Conservation (phyloP, 495 filamentous ascomycete genomes). For the Penicillium crystallinum region DNA sequence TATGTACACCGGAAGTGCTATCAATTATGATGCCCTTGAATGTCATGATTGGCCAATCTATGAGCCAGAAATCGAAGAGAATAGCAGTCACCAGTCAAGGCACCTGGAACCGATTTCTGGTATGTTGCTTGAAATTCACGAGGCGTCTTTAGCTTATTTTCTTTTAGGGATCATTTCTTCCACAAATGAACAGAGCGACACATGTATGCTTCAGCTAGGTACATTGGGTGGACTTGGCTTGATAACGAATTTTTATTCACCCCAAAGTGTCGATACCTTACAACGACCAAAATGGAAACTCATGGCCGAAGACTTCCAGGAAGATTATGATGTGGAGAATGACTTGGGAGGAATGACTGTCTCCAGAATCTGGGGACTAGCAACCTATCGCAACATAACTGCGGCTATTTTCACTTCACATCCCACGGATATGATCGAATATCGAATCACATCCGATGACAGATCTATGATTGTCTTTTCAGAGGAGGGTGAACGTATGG, state of each 20-base stretch:
- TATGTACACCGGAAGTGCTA: slow-evolving; percentile 12
- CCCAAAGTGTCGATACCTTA: background rate
- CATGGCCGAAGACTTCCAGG: slow-evolving; percentile 28
- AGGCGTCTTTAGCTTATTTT: background rate
- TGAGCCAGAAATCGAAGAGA: slow-evolving; percentile 6
- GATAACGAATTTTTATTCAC: slow-evolving; percentile 4
- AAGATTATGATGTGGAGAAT: slow-evolving; percentile 41
- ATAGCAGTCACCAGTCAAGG: slow-evolving; percentile 1
- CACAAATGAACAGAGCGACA: slow-evolving; percentile 7
- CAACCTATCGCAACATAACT: slow-evolving; percentile 34
- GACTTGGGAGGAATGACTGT: slow-evolving; percentile 41
- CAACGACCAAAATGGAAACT: slow-evolving; percentile 27
- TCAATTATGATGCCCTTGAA: background rate
- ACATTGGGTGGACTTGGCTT: slow-evolving; percentile 26
- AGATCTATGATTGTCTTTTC: slow-evolving; percentile 33
- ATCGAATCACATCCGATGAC: slow-evolving; percentile 38
- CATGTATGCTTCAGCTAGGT: slow-evolving; percentile 25
- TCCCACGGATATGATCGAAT: slow-evolving; percentile 51
- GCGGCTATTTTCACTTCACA: slow-evolving; percentile 43
- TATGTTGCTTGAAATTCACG: slow-evolving; percentile 8
- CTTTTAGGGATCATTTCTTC: slow-evolving; percentile 25
- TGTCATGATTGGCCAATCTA: slow-evolving; percentile 20
- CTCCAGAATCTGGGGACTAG: slow-evolving; percentile 47
- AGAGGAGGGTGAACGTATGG: slow-evolving; percentile 1
- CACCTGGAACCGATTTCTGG: slow-evolving; percentile 33